Conservation (phyloP, 2,329 filamentous ascomycete genomes). For the Bimuria novae-zelandiae region DNA sequence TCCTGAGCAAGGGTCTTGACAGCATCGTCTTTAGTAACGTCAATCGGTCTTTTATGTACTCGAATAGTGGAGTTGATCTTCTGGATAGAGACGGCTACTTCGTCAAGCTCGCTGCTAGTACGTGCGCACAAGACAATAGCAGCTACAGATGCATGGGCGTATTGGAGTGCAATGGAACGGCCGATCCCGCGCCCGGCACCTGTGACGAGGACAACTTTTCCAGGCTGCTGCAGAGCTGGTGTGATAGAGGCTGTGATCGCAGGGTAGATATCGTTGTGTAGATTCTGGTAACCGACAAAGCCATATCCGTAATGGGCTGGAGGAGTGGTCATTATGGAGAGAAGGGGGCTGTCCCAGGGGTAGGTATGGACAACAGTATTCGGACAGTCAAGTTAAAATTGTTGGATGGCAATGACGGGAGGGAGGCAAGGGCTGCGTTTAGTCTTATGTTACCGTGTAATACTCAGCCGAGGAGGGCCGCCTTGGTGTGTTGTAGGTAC, state of each 20-base stretch:
- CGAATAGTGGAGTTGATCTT: conserved; percentile 47
- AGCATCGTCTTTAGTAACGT: conserved; percentile 48
- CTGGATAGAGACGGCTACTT: conserved; percentile 43
- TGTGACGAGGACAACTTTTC: conserved; percentile 57
- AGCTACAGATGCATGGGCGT: conserved; percentile 58
- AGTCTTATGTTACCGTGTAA: too few relatives aligned
- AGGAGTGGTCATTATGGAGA: conserved; percentile 4
- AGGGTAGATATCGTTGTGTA: conserved; percentile 59
- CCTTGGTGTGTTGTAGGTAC: too few relatives aligned
- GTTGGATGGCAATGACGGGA: too few relatives aligned
- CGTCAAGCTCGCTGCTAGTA: conserved; percentile 46
- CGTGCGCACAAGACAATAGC: conserved; percentile 60
- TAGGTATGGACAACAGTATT: too few relatives aligned
- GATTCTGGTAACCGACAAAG: conserved; percentile 22
- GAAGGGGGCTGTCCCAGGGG: too few relatives aligned
- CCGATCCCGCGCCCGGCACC: conserved; percentile 63
- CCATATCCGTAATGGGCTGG: conserved; percentile 15
- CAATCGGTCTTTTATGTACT: conserved; percentile 51
- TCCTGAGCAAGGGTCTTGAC: conserved; percentile 43
- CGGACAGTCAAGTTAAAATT: too few relatives aligned
- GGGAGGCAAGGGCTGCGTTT: too few relatives aligned
- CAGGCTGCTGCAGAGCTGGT: conserved; percentile 40
- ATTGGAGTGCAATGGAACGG: conserved; percentile 58
- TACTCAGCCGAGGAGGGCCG: too few relatives aligned
- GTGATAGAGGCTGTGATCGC: conserved; percentile 52